phyloP scores from a whole-genome alignment of 306 rosid genomes.

The Dryas drummondii region DNA sequence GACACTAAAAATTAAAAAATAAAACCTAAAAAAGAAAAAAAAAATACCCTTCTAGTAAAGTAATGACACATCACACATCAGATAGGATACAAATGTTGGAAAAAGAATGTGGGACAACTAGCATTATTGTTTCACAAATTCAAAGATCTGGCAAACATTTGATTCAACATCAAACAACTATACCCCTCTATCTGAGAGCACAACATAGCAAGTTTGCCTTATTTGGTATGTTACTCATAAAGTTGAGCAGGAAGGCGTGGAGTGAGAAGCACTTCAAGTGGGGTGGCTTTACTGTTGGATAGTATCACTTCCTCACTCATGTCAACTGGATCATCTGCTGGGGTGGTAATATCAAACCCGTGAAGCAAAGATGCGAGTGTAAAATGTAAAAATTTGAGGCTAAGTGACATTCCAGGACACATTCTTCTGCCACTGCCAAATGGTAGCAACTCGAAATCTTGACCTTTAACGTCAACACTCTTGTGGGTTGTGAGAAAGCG shows the following conservation, averaged over 20 bases:
- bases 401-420: constrained; percentile 4
- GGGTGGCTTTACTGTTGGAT: constrained; percentile 10
- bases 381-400: neutral
- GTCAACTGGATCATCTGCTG: constrained; percentile 2
- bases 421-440: constrained; percentile 19
- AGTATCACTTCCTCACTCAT: constrained; percentile 12
- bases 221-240: neutral
- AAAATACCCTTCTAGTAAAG: too few relatives aligned
- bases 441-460: constrained; percentile 2
- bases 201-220: neutral
- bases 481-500: neutral
- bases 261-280: constrained; percentile 9
- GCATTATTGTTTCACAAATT: too few relatives aligned
- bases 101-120: too few relatives aligned
- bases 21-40: too few relatives aligned
- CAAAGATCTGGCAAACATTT: too few relatives aligned
- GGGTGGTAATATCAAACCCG: constrained; percentile 9
- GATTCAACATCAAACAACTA: too few relatives aligned
- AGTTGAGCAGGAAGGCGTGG: constrained; percentile 16
- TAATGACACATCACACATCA: too few relatives aligned
- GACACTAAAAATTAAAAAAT: too few relatives aligned
- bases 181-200: too few relatives aligned
- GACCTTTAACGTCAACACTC: neutral
- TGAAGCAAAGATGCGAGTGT: constrained; percentile 16
- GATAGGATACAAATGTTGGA: too few relatives aligned